phyloP scores from a whole-genome alignment of 1,284 basidiomycete genomes.

The Ceratobasidium sp. region DNA sequence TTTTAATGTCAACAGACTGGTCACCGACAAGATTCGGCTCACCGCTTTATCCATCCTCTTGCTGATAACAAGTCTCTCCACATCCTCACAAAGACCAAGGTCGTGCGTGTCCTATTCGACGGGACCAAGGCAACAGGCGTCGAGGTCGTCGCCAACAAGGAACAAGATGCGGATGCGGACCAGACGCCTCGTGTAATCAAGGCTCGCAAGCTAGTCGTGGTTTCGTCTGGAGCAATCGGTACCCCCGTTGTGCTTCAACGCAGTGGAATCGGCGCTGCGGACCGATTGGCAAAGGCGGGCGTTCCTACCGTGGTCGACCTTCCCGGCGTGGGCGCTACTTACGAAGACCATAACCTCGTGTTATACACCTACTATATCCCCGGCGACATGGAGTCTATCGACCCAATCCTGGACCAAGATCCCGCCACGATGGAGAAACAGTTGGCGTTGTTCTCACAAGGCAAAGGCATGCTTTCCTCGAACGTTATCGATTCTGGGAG shows the following conservation, averaged over 20 bases:
- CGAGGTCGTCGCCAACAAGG: conserved; percentile 37
- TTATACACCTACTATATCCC: conserved; percentile 21
- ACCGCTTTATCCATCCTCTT: conserved; percentile 30
- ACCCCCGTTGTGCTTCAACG: conserved; percentile 69
- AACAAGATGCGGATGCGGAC: conserved; percentile 10
- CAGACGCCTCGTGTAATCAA: conserved; percentile 30
- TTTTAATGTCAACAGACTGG: conserved; percentile 9
- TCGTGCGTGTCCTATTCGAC: conserved; percentile 37
- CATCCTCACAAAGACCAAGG: conserved; percentile 31
- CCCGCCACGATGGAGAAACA: conserved; percentile 18
- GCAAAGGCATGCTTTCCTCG: conserved; percentile 29
- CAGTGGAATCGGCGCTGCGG: conserved; percentile 64
- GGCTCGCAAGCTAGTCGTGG: conserved; percentile 42
- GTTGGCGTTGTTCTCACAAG: not conserved
- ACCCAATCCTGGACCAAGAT: conserved; percentile 37
- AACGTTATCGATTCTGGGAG: conserved; percentile 35
- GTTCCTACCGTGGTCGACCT: conserved; percentile 65
- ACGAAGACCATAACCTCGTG: conserved; percentile 60
- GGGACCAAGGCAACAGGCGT: conserved; percentile 42
- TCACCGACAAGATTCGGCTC: conserved; percentile 38
- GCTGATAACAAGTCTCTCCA: conserved; percentile 41
- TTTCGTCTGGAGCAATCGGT: conserved; percentile 51
- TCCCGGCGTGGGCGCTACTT: conserved; percentile 70
- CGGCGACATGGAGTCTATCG: conserved; percentile 18
- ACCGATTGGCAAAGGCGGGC: conserved; percentile 60